A percentile compares a stretch with the other conserved stretches of the same genome.
These are phyloP conservation scores for Arthroderma sp. DNA, from an alignment of 2,329 filamentous ascomycete species.

Conservation along the genomic window DNA sequence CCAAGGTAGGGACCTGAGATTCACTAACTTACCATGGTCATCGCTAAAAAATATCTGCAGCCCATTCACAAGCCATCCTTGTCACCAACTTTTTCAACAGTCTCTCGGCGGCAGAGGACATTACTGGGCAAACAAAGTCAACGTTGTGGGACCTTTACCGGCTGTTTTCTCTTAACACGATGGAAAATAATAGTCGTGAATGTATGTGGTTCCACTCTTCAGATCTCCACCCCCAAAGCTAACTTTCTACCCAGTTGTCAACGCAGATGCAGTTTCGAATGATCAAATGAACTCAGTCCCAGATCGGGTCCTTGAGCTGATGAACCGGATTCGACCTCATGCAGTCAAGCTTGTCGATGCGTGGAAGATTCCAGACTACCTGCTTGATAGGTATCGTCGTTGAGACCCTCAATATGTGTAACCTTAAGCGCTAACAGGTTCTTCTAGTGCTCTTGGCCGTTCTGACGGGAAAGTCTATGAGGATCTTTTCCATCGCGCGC, in stretches of 20 bases:
- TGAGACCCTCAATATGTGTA: not conserved
- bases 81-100: conserved; percentile 32
- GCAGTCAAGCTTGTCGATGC: conserved; percentile 40
- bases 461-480: conserved; percentile 43
- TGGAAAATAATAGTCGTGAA: conserved; percentile 31
- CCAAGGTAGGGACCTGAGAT: conserved; percentile 7
- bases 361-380: conserved; percentile 41
- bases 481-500: conserved; percentile 39
- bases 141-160: conserved; percentile 33
- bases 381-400: conserved; percentile 29
- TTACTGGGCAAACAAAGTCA: conserved; percentile 12
- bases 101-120: conserved; percentile 14
- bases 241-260: conserved; percentile 18
- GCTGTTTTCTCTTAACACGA: conserved; percentile 35
- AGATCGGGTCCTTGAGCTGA: conserved; percentile 31
- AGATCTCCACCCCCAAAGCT: too few relatives aligned
- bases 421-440: not conserved
- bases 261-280: conserved; percentile 30
- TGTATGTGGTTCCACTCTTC: conserved; percentile 11
- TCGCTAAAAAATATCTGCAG: conserved; percentile 8
- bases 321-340: conserved; percentile 37
- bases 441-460: conserved; percentile 34
- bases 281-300: conserved; percentile 30
- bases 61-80: conserved; percentile 37
- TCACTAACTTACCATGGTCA: not conserved